phyloP scores from a whole-genome alignment of 257 asterid genomes.

The Henckelia pumila region DNA sequence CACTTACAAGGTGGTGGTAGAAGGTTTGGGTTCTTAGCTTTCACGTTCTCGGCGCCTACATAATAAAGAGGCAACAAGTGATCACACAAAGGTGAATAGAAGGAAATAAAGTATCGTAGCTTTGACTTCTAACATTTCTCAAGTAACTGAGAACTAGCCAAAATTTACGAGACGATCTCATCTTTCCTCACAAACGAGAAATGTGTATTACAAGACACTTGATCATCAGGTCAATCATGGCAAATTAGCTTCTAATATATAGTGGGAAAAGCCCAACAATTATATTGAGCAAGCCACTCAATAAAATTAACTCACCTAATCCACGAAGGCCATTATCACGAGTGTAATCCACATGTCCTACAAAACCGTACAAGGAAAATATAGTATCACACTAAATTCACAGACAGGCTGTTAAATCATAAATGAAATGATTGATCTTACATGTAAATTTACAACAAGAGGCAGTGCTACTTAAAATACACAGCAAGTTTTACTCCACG shows the following conservation, averaged over 20 bases:
- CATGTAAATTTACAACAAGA: conserved; percentile 12
- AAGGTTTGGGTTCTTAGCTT: no score
- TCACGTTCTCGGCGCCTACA: background rate
- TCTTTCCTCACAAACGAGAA: background rate
- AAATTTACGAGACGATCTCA: background rate
- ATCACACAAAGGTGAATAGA: background rate
- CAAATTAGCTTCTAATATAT: background rate
- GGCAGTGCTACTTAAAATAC: conserved; percentile 1
- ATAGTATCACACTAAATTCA: conserved; percentile 13
- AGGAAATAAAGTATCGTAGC: background rate
- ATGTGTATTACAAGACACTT: background rate
- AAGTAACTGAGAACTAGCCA: background rate
- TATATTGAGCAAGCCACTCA: background rate
- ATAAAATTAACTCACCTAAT: conserved; percentile 9
- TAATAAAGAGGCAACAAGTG: background rate
- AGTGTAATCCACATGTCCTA: background rate
- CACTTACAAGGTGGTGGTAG: no score
- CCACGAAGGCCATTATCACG: background rate
- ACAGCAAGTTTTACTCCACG: conserved; percentile 8
- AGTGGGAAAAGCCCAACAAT: background rate
- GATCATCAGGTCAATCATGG: background rate
- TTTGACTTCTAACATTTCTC: background rate
- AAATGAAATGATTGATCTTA: conserved; percentile 17
- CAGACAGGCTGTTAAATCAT: conserved; percentile 2
- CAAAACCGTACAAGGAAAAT: conserved; percentile 13